Percentiles rank a stretch among this genome's conserved stretches.
Conservation (phyloP, 2,329 filamentous ascomycete genomes). For the Sporothrix euskadiensis region DNA sequence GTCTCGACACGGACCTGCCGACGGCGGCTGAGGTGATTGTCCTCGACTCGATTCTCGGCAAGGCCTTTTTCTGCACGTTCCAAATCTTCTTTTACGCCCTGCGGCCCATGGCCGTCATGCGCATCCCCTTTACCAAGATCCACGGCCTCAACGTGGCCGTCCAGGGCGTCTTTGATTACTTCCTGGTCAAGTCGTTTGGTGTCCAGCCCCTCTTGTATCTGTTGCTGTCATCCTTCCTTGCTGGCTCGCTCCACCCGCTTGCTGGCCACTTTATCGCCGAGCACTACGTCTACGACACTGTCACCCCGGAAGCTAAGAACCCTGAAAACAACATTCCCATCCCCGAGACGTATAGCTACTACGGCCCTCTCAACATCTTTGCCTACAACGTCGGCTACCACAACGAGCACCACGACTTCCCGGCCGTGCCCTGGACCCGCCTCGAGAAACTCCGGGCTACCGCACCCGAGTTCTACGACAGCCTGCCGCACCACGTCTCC, state of each 20-base stretch:
- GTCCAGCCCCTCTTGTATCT: constrained; percentile 74
- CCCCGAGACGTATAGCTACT: constrained; percentile 96
- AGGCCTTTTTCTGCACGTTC: constrained; percentile 98
- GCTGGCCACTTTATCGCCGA: constrained; percentile 98
- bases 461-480: constrained; percentile 88
- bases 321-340: constrained; percentile 65
- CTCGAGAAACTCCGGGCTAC: constrained; percentile 75
- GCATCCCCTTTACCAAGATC: constrained; percentile 80
- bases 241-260: constrained; percentile 88
- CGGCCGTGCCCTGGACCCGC: constrained; percentile 90
- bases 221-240: constrained; percentile 86
- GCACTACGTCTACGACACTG: constrained; percentile 79
- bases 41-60: constrained; percentile 91
- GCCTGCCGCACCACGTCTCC: constrained; percentile 81
- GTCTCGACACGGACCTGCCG: constrained; percentile 92
- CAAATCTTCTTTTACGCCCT: constrained; percentile 99
- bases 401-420: constrained; percentile 99
- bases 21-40: constrained; percentile 89
- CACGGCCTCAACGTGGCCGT: constrained; percentile 78
- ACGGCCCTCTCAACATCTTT: constrained; percentile 84
- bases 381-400: constrained; percentile 98
- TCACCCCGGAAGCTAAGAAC: constrained; percentile 55
- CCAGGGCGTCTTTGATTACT: constrained; percentile 76
- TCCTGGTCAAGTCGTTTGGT: constrained; percentile 63
- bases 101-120: constrained; percentile 92